These are phyloP conservation scores for Blastomyces gilchristii DNA, from an alignment of 2,329 filamentous ascomycete genomes.

Conservation along the genomic window DNA sequence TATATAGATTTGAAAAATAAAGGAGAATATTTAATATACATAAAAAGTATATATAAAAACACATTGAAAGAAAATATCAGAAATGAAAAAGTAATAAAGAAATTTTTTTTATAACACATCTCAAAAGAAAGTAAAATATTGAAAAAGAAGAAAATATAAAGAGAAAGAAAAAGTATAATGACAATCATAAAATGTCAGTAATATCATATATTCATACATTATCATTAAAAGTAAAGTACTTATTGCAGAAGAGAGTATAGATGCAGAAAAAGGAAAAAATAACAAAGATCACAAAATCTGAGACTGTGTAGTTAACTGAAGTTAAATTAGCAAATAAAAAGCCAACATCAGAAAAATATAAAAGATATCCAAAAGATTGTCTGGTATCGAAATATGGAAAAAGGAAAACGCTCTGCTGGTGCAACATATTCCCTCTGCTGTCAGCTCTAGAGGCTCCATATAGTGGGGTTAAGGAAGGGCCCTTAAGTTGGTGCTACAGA, in stretches of 20 bases:
- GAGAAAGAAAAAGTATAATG: constrained; percentile 7
- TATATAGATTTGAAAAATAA: too few relatives aligned
- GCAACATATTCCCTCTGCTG: not conserved
- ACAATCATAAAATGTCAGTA: constrained; percentile 11
- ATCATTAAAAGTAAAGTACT: constrained; percentile 13
- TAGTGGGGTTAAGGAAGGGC: not conserved
- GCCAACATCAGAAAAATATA: not conserved
- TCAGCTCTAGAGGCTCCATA: not conserved
- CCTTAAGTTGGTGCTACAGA: not conserved
- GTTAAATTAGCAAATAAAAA: not conserved
- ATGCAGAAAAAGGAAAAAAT: constrained; percentile 1
- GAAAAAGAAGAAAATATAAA: not conserved
- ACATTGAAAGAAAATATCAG: not conserved
- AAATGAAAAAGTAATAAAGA: not conserved
- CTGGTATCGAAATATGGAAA: not conserved
- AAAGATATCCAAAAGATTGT: not conserved
- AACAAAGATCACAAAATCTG: not conserved
- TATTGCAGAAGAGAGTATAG: constrained; percentile 3
- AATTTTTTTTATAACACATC: not conserved
- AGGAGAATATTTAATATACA: not conserved
- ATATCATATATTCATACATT: constrained; percentile 14
- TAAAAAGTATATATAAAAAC: not conserved
- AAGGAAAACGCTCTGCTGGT: not conserved
- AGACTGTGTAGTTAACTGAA: not conserved
- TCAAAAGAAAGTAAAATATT: not conserved